phyloP scores from a whole-genome alignment of 1,284 basidiomycete species.

The Trichosporon sp. region DNA sequence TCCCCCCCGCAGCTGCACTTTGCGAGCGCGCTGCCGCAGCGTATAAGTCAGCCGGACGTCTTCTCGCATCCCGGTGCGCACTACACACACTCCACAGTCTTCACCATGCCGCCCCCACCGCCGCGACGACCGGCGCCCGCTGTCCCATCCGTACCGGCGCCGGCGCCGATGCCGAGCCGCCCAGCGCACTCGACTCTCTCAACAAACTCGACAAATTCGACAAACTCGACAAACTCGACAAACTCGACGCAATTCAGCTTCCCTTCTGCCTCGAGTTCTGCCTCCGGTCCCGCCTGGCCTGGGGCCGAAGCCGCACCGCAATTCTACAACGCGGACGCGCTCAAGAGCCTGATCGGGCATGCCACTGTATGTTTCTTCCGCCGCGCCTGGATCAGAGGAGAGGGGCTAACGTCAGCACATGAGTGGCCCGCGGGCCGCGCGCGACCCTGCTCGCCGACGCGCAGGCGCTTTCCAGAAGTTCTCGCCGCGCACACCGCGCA shows the following conservation, averaged over 20 bases:
- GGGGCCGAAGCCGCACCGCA: background rate
- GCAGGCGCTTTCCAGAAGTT: background rate
- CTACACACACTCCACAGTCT: background rate
- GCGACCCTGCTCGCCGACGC: background rate
- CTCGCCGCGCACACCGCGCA: background rate
- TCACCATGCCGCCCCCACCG: background rate
- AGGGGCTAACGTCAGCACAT: background rate
- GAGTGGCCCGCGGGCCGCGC: background rate
- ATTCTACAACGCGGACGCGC: constrained; percentile 1
- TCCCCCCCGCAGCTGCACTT: background rate
- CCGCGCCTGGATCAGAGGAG: background rate
- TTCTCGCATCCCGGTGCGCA: background rate
- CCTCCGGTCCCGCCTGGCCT: background rate
- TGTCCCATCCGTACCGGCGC: background rate
- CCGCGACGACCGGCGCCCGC: background rate
- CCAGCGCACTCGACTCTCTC: background rate
- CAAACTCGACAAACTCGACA: background rate
- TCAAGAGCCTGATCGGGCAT: background rate
- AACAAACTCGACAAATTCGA: background rate
- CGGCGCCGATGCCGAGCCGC: background rate
- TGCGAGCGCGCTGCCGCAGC: constrained; percentile 4
- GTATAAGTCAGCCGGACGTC: constrained; percentile 1
- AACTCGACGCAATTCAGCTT: no score
- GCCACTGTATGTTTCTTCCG: background rate
- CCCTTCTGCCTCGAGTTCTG: no score